phyloP scores from a whole-genome alignment of 2,329 filamentous ascomycete genomes.

The Rugonectria rugulosa region DNA sequence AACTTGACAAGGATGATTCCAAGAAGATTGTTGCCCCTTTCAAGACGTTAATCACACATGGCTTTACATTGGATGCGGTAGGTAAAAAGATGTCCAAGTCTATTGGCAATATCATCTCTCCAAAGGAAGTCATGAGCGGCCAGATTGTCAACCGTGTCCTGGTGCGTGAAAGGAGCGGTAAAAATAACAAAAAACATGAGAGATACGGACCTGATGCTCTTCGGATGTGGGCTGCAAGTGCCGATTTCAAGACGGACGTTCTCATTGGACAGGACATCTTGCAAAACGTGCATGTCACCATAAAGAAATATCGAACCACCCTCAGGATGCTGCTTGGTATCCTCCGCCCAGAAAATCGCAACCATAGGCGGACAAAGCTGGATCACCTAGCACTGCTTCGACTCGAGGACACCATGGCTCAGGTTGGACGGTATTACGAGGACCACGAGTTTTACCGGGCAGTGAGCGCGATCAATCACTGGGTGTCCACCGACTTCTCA shows the following conservation, averaged over 20 bases:
- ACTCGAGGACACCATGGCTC: conserved; percentile 68
- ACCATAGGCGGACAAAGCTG: conserved; percentile 61
- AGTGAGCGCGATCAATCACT: conserved; percentile 76
- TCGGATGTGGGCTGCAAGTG: conserved; percentile 88
- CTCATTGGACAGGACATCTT: conserved; percentile 81
- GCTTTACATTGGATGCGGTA: conserved; percentile 86
- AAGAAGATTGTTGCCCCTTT: conserved; percentile 68
- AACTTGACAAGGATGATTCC: conserved; percentile 40
- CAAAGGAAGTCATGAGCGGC: conserved; percentile 85
- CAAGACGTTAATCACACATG: conserved; percentile 90
- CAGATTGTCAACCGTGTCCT: conserved; percentile 76
- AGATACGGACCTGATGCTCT: conserved; percentile 86
- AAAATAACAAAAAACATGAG: conserved; percentile 67
- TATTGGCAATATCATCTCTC: conserved; percentile 85
- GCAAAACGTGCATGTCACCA: conserved; percentile 74
- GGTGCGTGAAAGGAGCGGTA: conserved; percentile 56
- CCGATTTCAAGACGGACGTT: conserved; percentile 90
- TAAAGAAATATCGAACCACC: conserved; percentile 89
- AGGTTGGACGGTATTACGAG: conserved; percentile 71
- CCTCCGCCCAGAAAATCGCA: conserved; percentile 63
- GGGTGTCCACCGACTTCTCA: conserved; percentile 83
- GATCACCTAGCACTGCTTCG: conserved; percentile 83
- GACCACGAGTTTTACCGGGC: conserved; percentile 86
- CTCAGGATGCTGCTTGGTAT: conserved; percentile 90
- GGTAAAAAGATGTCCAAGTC: conserved; percentile 99